phyloP scores from a whole-genome alignment of 2,329 filamentous ascomycete species.

The Claviceps maximensis region DNA sequence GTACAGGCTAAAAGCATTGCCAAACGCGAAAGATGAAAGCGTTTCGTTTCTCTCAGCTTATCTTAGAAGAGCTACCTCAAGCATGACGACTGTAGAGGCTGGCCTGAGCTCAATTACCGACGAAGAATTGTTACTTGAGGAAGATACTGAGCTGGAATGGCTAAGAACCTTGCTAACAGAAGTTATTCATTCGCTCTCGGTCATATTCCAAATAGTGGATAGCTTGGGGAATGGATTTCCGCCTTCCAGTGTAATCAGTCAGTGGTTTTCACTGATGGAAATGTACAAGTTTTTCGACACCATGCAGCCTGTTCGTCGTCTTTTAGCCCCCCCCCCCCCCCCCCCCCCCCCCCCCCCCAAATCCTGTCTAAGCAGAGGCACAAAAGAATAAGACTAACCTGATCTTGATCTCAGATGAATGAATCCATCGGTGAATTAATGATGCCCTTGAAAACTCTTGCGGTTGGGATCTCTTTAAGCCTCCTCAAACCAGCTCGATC shows the following conservation, averaged over 20 bases:
- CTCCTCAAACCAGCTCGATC: conserved; percentile 54
- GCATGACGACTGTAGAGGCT: conserved; percentile 35
- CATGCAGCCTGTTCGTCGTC: conserved; percentile 29
- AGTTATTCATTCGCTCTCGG: conserved; percentile 57
- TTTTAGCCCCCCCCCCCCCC: too few species aligned
- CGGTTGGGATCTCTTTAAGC: conserved; percentile 56
- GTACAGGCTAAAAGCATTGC: conserved; percentile 16
- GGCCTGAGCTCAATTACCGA: conserved; percentile 39
- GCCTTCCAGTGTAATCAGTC: conserved; percentile 42
- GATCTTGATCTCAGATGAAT: conserved; percentile 16
- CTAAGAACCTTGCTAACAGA: conserved; percentile 52
- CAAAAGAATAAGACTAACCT: neutral
- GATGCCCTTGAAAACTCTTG: conserved; percentile 53
- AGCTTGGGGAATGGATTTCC: conserved; percentile 40
- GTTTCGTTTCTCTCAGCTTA: conserved; percentile 36
- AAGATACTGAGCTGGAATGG: conserved; percentile 47
- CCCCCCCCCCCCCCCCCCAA: too few species aligned
- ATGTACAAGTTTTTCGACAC: conserved; percentile 56
- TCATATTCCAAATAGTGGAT: conserved; percentile 61
- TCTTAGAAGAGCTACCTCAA: conserved; percentile 31
- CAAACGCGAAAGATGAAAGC: conserved; percentile 22
- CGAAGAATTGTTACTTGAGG: conserved; percentile 32
- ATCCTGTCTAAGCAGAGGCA: neutral
- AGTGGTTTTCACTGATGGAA: conserved; percentile 66
- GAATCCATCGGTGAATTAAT: conserved; percentile 36